These are phyloP conservation scores for Citropsis articulata DNA, from an alignment of 345 rosid genomes.

Conservation along the genomic window DNA sequence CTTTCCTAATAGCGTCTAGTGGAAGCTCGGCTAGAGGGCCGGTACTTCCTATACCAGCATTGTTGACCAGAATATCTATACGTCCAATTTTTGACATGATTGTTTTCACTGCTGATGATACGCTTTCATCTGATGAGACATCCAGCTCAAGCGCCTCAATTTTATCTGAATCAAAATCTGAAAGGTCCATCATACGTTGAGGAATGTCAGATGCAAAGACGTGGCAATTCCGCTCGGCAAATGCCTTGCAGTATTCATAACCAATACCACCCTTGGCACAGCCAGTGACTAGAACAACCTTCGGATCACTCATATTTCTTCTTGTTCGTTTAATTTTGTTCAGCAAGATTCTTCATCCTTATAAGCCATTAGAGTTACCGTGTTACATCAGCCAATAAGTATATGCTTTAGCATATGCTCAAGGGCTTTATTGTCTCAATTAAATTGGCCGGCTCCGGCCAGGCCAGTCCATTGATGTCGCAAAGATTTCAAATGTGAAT, in stretches of 20 bases:
- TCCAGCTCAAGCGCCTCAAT: conserved; percentile 42
- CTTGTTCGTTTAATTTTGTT: not conserved
- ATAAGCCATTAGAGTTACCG: not conserved
- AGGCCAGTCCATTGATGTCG: not conserved
- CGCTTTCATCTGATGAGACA: conserved; percentile 53
- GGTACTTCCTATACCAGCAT: conserved; percentile 53
- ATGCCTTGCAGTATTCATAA: conserved; percentile 62
- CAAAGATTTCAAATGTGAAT: not conserved
- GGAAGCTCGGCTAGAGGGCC: conserved; percentile 61
- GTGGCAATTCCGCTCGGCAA: conserved; percentile 48
- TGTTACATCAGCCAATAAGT: conserved; percentile 2
- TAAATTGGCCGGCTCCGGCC: conserved; percentile 22
- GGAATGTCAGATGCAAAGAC: conserved; percentile 54
- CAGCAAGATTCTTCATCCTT: not conserved
- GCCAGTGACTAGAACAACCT: conserved; percentile 60
- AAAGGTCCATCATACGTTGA: conserved; percentile 38
- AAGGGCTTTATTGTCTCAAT: not conserved
- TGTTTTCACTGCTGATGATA: conserved; percentile 26
- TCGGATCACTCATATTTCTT: conserved; percentile 34
- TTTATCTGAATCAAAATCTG: conserved; percentile 28
- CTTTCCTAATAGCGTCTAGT: conserved; percentile 35
- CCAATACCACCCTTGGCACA: conserved; percentile 73
- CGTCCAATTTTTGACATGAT: conserved; percentile 41
- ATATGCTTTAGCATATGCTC: conserved; percentile 36
- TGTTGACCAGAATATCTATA: conserved; percentile 49